These are phyloP conservation scores for Bromus sterilis DNA, from an alignment of 176 grass and related monocot species.

Conservation along the genomic window DNA sequence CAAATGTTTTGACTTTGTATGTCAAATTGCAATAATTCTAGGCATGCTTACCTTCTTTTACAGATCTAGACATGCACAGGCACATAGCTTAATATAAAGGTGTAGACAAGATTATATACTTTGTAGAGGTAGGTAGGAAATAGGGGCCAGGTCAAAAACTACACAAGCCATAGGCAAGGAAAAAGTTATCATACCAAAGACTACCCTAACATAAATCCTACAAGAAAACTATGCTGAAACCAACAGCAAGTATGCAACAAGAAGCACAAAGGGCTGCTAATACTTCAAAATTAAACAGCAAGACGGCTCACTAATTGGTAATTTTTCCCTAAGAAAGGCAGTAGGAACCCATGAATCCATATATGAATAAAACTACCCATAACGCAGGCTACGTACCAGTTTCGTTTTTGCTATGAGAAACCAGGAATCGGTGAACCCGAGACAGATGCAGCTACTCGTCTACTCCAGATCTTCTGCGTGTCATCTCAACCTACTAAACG, in stretches of 20 bases:
- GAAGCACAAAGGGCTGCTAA: neutral
- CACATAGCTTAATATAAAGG: neutral
- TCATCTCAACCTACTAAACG: neutral
- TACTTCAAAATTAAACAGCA: neutral
- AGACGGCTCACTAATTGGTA: neutral
- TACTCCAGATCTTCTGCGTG: neutral
- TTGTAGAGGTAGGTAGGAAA: neutral
- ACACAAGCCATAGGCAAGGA: neutral
- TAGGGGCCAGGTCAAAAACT: neutral
- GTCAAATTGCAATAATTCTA: neutral
- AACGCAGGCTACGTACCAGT: neutral
- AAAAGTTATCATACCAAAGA: neutral
- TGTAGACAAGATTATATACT: neutral
- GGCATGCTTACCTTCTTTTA: neutral
- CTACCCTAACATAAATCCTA: neutral
- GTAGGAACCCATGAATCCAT: neutral
- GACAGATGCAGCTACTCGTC: neutral
- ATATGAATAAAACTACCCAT: neutral
- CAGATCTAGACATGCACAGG: neutral
- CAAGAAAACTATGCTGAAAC: neutral
- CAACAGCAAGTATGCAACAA: neutral
- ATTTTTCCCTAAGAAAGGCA: neutral
- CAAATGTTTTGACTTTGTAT: neutral
- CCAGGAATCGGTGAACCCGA: neutral
- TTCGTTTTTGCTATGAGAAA: neutral